Evolutionary conservation across 768 basidiomycete genomes (phyloP).

Genomic region (Terana coerulea): DNA sequence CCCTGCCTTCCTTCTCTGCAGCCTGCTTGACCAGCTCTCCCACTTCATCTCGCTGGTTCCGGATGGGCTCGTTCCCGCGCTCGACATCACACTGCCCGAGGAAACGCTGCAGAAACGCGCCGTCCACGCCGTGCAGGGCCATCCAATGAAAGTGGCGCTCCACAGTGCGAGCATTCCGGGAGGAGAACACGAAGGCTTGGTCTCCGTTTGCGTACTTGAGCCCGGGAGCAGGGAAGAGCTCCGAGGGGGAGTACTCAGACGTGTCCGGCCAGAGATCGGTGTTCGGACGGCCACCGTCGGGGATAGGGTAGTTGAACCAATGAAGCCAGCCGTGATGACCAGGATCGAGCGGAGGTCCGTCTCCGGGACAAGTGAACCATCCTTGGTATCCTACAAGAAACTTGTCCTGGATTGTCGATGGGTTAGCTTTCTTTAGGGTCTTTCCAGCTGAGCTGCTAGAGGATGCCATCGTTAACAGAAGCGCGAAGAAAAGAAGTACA

Average conservation of each 20-base stretch:
- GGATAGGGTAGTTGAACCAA: constrained; percentile 71
- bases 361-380: constrained; percentile 51
- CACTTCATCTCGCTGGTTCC: constrained; percentile 67
- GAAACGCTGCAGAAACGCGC: constrained; percentile 80
- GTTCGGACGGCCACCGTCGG: constrained; percentile 66
- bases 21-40: constrained; percentile 69
- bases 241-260: constrained; percentile 63
- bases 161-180: constrained; percentile 71
- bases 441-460: constrained; percentile 10
- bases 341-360: constrained; percentile 43
- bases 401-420: constrained; percentile 79
- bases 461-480: constrained; percentile 7
- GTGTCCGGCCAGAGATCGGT: constrained; percentile 81
- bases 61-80: constrained; percentile 51
- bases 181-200: constrained; percentile 73
- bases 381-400: constrained; percentile 86
- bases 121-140: constrained; percentile 77
- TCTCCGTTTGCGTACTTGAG: constrained; percentile 52
- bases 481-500: not conserved
- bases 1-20: constrained; percentile 75
- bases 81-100: constrained; percentile 60
- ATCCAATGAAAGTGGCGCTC: constrained; percentile 79
- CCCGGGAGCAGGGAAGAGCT: constrained; percentile 68
- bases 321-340: constrained; percentile 86
- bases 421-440: constrained; percentile 48